Evolutionary conservation across 306 rosid genomes (phyloP).

Genomic region (Gynostemma pentaphyllum): DNA sequence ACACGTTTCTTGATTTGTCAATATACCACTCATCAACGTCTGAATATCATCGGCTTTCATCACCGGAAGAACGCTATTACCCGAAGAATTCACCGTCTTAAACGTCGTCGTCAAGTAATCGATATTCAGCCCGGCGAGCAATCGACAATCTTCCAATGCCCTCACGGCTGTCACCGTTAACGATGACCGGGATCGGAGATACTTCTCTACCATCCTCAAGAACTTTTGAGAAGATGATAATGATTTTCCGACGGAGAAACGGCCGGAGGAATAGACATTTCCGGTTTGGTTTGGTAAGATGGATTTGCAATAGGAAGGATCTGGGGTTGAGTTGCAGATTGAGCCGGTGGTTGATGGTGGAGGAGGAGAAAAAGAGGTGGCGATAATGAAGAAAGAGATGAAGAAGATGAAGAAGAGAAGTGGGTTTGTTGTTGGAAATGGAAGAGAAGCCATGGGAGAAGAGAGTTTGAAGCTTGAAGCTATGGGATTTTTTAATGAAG

Average conservation of each 20-base stretch:
- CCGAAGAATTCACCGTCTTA: slow-evolving; percentile 32
- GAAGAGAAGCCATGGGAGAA: neutral
- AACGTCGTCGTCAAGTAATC: slow-evolving; percentile 47
- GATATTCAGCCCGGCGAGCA: slow-evolving; percentile 48
- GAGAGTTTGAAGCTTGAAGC: neutral
- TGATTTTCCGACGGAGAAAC: slow-evolving; percentile 43
- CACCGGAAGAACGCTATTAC: slow-evolving; percentile 21
- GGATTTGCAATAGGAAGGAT: slow-evolving; percentile 63
- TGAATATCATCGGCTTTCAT: slow-evolving; percentile 55
- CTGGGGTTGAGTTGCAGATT: slow-evolving; percentile 55
- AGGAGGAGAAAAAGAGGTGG: slow-evolving; percentile 9
- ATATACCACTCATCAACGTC: slow-evolving; percentile 51
- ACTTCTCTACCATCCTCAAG: slow-evolving; percentile 24
- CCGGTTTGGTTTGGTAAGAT: slow-evolving; percentile 42
- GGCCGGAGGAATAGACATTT: slow-evolving; percentile 52
- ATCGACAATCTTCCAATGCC: slow-evolving; percentile 56
- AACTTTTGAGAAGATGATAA: slow-evolving; percentile 51
- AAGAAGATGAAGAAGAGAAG: neutral
- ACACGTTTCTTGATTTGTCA: slow-evolving; percentile 80
- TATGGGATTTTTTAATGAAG: too few relatives aligned
- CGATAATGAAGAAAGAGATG: neutral
- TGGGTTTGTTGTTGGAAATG: too few relatives aligned
- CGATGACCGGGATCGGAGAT: slow-evolving; percentile 19
- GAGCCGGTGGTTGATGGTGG: slow-evolving; percentile 24
- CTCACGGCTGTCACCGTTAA: slow-evolving; percentile 43